phyloP scores from a whole-genome alignment of 2,329 filamentous ascomycete species.

The Diaporthe ampelina region DNA sequence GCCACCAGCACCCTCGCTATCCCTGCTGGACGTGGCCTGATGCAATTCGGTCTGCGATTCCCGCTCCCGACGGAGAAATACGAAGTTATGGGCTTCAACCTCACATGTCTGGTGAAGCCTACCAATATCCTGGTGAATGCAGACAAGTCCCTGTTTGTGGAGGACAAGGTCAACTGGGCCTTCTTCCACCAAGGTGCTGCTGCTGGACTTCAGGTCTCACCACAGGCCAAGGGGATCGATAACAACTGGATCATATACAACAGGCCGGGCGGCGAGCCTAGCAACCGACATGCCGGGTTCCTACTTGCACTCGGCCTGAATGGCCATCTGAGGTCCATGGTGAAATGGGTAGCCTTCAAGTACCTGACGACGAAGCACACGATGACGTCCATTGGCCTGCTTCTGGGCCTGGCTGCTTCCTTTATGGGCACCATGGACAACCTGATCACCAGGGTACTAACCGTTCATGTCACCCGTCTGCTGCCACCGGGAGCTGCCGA shows the following conservation, averaged over 20 bases:
- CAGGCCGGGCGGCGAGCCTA: conserved; percentile 87
- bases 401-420: conserved; percentile 91
- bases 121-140: conserved; percentile 94
- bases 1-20: conserved; percentile 91
- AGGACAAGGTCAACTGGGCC: conserved; percentile 98
- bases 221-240: conserved; percentile 91
- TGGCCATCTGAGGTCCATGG: conserved; percentile 92
- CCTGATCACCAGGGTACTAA: conserved; percentile 90
- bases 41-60: conserved; percentile 89
- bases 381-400: conserved; percentile 97
- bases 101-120: conserved; percentile 92
- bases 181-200: conserved; percentile 98
- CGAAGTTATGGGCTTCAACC: conserved; percentile 89
- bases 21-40: conserved; percentile 86
- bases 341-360: conserved; percentile 99
- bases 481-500: conserved; percentile 92
- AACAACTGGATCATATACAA: conserved; percentile 99
- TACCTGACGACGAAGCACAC: conserved; percentile 99
- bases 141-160: conserved; percentile 87
- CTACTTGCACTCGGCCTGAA: conserved; percentile 92
- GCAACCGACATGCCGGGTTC: conserved; percentile 96
- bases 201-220: conserved; percentile 92
- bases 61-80: conserved; percentile 95
- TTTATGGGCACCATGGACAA: conserved; percentile 98
- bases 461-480: conserved; percentile 96